phyloP scores from a whole-genome alignment of 2,329 filamentous ascomycete genomes.

The Didymella segeticola region DNA sequence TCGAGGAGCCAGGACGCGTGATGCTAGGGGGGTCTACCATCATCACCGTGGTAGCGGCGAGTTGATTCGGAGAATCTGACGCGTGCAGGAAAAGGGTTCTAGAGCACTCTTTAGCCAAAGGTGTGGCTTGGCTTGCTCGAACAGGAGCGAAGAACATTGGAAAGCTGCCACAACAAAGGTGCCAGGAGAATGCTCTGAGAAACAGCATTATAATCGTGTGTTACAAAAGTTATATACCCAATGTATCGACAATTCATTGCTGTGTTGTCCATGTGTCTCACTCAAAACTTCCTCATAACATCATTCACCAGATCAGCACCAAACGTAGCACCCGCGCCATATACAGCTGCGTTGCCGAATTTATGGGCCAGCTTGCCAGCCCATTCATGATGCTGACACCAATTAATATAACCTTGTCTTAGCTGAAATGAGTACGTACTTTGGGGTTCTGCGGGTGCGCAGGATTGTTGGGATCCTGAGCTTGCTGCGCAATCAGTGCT shows the following conservation, averaged over 20 bases:
- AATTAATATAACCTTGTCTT: background rate
- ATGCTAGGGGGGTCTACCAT: no score
- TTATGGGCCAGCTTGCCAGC: constrained; percentile 26
- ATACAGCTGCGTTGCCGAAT: constrained; percentile 28
- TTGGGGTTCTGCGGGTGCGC: constrained; percentile 28
- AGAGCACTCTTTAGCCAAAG: no score
- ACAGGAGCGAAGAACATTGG: no score
- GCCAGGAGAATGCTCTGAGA: no score
- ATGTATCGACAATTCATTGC: background rate
- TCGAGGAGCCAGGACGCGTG: no score
- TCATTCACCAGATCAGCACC: constrained; percentile 29
- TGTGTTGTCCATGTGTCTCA: no score
- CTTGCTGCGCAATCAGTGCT: constrained; percentile 26
- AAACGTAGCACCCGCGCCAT: constrained; percentile 28
- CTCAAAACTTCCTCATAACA: constrained; percentile 29
- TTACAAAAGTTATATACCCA: constrained; percentile 8
- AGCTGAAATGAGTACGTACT: constrained; percentile 2
- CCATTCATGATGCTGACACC: constrained; percentile 27
- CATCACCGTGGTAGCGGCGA: no score
- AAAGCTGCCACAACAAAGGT: no score
- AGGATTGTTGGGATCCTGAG: constrained; percentile 28
- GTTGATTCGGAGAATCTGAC: no score
- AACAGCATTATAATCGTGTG: no score
- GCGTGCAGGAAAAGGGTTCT: no score
- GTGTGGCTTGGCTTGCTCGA: no score